phyloP scores from a whole-genome alignment of 2,329 filamentous ascomycete genomes.

The Fusarium equiseti region DNA sequence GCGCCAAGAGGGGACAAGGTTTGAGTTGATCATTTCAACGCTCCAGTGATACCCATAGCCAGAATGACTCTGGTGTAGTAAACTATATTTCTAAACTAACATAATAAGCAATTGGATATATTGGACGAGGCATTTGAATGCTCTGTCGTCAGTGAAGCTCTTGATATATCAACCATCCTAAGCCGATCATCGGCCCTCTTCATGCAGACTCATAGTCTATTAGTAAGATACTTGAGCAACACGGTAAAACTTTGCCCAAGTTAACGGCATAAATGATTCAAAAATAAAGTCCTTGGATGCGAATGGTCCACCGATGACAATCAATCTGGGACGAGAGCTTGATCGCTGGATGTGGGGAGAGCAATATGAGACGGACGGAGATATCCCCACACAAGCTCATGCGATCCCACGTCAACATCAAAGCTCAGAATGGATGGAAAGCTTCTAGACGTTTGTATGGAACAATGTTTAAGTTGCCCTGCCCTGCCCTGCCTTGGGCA shows the following conservation, averaged over 20 bases:
- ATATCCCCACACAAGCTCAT: slow-evolving; percentile 39
- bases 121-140: not conserved
- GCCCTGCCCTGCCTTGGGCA: not conserved
- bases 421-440: slow-evolving; percentile 13
- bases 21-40: slow-evolving; percentile 15
- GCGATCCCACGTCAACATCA: slow-evolving; percentile 14
- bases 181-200: not conserved
- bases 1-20: slow-evolving; percentile 34
- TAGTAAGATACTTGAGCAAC: not conserved
- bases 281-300: slow-evolving; percentile 17
- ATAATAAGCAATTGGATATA: not conserved
- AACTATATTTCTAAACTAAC: not conserved
- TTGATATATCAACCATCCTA: not conserved
- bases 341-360: slow-evolving; percentile 32
- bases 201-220: not conserved
- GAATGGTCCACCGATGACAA: slow-evolving; percentile 16
- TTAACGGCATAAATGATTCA: slow-evolving; percentile 8
- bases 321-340: slow-evolving; percentile 29
- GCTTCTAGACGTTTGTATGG: slow-evolving; percentile 27
- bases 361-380: slow-evolving; percentile 29
- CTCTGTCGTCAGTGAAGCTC: not conserved
- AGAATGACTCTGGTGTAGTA: not conserved
- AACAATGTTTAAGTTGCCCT: slow-evolving; percentile 8
- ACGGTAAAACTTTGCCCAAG: not conserved
- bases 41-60: not conserved